These are phyloP conservation scores for Trichomonascaceae sp. DNA, from an alignment of 1,139 yeast genomes.

Conservation along the genomic window DNA sequence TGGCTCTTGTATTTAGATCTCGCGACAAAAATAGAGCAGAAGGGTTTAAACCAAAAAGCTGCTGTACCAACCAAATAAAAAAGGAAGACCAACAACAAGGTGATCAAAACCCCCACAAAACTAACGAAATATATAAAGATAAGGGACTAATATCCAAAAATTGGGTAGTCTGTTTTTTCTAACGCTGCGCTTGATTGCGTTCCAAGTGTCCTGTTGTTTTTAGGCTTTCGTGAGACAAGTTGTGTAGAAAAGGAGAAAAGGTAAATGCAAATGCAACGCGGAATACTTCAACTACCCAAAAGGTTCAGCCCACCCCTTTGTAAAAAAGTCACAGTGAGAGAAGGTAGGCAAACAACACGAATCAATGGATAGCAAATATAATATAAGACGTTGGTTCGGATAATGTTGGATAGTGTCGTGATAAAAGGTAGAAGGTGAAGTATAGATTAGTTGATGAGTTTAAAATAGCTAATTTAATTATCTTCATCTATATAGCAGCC, in stretches of 20 bases:
- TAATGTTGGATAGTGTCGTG: not conserved
- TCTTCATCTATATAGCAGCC: not conserved
- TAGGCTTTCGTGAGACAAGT: not conserved
- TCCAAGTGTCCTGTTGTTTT: not conserved
- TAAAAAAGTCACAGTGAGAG: not conserved
- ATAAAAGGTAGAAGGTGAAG: not conserved
- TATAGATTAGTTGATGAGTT: not conserved
- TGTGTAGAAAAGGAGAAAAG: not conserved
- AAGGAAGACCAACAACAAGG: not conserved
- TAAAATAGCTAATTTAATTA: not conserved
- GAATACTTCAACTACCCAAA: not conserved
- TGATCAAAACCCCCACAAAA: not conserved
- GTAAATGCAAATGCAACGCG: not conserved
- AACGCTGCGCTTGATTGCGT: not conserved
- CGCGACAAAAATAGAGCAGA: conserved; percentile 1
- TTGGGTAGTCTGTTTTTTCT: not conserved
- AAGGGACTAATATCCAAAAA: not conserved
- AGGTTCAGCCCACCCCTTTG: not conserved
- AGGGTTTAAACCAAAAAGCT: not conserved
- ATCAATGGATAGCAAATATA: not conserved
- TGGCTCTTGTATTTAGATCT: not conserved
- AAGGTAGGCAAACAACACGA: not conserved
- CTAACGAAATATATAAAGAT: not conserved
- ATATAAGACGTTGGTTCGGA: not conserved
- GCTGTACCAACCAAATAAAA: not conserved